Percentiles rank a stretch among this genome's conserved stretches.
These are phyloP conservation scores for Fusarium mangiferae DNA, from an alignment of 2,329 filamentous ascomycete species.

Conservation along the genomic window DNA sequence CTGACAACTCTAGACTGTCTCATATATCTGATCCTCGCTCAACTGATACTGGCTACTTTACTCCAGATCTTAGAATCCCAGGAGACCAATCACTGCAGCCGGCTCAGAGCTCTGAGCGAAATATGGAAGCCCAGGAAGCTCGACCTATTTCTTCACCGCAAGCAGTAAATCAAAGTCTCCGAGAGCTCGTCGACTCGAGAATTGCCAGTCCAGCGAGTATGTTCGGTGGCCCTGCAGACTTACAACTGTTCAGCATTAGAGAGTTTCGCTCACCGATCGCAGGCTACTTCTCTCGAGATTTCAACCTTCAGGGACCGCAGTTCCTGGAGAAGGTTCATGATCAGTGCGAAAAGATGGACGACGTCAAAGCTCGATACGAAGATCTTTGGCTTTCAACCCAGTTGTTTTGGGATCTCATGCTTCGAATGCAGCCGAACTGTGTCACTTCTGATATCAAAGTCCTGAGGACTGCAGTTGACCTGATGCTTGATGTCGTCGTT, in stretches of 20 bases:
- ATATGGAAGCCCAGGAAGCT: background rate
- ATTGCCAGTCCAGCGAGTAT: background rate
- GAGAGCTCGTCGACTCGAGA: background rate
- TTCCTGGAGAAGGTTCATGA: background rate
- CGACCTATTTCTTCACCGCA: background rate
- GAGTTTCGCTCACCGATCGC: background rate
- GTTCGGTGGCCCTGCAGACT: background rate
- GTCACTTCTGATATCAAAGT: background rate
- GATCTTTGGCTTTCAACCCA: conserved; percentile 22
- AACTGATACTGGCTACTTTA: conserved; percentile 3
- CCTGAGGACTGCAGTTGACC: conserved; percentile 5
- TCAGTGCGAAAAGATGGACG: background rate
- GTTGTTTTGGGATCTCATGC: conserved; percentile 26
- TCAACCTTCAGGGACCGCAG: background rate
- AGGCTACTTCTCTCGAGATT: conserved; percentile 6
- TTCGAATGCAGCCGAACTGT: conserved; percentile 32
- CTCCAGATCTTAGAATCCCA: background rate
- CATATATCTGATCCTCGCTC: background rate
- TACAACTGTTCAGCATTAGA: background rate
- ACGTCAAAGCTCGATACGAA: conserved; percentile 5
- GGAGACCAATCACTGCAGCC: background rate
- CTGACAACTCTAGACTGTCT: background rate
- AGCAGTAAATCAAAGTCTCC: background rate
- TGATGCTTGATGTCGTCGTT: conserved; percentile 17
- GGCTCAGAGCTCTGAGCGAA: background rate